Evolutionary conservation across 495 filamentous ascomycete species (phyloP).

Genomic region (Trichoderma erinaceum): DNA sequence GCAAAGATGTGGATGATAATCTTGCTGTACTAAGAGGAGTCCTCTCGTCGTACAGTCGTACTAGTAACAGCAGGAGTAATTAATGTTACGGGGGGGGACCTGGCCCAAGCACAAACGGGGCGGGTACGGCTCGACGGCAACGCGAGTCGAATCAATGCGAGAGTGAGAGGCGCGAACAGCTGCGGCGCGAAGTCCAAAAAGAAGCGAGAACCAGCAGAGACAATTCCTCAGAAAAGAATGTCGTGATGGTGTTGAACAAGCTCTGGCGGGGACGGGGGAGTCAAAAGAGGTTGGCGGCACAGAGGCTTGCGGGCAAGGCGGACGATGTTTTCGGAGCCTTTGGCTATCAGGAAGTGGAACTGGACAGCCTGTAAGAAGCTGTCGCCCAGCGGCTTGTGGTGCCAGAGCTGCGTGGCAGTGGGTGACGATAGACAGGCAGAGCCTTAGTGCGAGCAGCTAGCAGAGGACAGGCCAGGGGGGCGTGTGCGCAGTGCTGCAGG

Average conservation of each 20-base stretch:
- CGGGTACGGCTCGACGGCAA: conserved; percentile 7
- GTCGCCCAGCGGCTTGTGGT: conserved; percentile 10
- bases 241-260: conserved; percentile 4
- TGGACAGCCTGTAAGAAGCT: conserved; percentile 10
- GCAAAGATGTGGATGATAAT: conserved; percentile 1
- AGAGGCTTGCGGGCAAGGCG: conserved; percentile 10
- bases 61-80: not conserved
- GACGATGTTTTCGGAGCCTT: conserved; percentile 11
- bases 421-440: not conserved
- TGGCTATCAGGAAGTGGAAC: conserved; percentile 12
- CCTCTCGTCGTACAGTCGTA: not conserved
- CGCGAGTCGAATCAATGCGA: conserved; percentile 2
- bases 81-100: conserved; percentile 10
- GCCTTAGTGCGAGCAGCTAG: not conserved
- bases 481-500: not conserved
- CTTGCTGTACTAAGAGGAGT: not conserved
- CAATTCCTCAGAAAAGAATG: not conserved
- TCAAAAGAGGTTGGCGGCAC: conserved; percentile 5
- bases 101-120: conserved; percentile 11
- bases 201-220: not conserved
- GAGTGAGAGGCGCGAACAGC: not conserved
- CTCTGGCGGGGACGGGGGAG: not conserved
- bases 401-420: conserved; percentile 12
- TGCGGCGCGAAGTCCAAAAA: not conserved
- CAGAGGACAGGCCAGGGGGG: conserved; percentile 5